Evolutionary conservation across 805 yeast species (phyloP), one percentile per base, ranked within the genome.

Genomic region (Metschnikowia shivogae): DNA sequence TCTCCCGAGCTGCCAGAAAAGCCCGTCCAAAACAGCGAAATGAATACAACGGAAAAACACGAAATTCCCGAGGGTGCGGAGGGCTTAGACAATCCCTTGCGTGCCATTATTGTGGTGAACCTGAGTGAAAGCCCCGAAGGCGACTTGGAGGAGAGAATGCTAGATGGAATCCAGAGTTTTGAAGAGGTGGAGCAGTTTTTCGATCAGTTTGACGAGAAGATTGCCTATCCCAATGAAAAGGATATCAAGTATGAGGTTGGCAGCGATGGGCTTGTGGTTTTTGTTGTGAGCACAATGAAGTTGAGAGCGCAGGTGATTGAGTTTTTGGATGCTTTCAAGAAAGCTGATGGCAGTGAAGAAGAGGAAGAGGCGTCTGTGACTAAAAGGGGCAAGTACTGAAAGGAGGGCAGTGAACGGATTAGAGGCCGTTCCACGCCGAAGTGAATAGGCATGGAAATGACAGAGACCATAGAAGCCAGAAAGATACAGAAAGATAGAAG

Each of bases 211-310:
- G 84, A 79, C 55, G 73, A 65, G 33, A 58, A 60, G 20, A 66
- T 79, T 12, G 80, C 82, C 7, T 65, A 72, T 34, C 83, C 82
- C 3, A 78, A 79, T 50, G 79, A 77, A 48, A 76, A 72, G 4
- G 69, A 72, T 47, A 70, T 79, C 51, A 77, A 78, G 55, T 79
- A 79, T 53, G 83, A 79, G 49, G 82, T 78, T 2, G 82, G 83
- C 4, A 75, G 80, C 41, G 84, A 79, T 55, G 84, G 84, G 4
- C 61, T 79, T 44, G 78, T 79, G 44, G 78, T 79, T 44, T 69
- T 79, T 26, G 67, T 79, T n/a, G 81, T 76, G 29, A 77, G 74
- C 47, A 62, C 64, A 5, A 46, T 54, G 14, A 63, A 58, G 28
- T 61, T 78, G 52, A 67, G 64, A 47, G 60, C 60, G 14, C 57